Evolutionary conservation across 768 basidiomycete genomes (phyloP), one percentile per base, ranked within the genome.

Genomic region (Pisolithus orientalis): DNA sequence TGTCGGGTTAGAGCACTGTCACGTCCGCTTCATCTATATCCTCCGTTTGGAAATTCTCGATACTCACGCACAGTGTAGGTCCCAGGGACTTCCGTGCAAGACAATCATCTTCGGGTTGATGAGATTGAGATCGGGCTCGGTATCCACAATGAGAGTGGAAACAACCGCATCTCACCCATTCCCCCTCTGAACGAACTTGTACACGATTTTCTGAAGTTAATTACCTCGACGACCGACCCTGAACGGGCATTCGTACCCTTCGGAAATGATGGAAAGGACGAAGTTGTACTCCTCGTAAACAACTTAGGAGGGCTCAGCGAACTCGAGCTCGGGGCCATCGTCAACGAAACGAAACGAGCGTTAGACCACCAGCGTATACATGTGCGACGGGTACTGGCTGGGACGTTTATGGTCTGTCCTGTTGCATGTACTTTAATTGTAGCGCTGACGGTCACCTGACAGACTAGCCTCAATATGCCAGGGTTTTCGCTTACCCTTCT

Each of bases 391-490:
- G 72, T 92, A 39, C 61, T 94, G 8, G 74, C 82, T 10, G 94
- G 94, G 3, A 85, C 87, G 11, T 93, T 87, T 69, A 95, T 96
- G 94, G 90, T 85, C 50, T 39, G 75, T 66, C 10, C 43, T 13
- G 24, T 24, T 28, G 46, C 17, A 44, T 39, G 1, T 14, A 14
- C 9, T 27, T 1, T 25, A 21, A 6, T 4, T 2, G 28, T 17
- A 13, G 27, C 31, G 13, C 14, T 34, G 34, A 34, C 34, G 11
- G 34, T 5, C 11, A 11, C 5, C 34, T 13, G 59, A 34, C 66
- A 86, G 91, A 93, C 90, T 24, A 90, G 87, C 52, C 77, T 95
- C 57, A 94, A 92, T 68, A 93, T 94, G 89, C 89, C 91, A 29
- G 93, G 93, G 2, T 90, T 94, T 66, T 93, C 90, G 14, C 72